Conservation (phyloP, 1,139 yeast species). For the Pichiaceae sp. region DNA sequence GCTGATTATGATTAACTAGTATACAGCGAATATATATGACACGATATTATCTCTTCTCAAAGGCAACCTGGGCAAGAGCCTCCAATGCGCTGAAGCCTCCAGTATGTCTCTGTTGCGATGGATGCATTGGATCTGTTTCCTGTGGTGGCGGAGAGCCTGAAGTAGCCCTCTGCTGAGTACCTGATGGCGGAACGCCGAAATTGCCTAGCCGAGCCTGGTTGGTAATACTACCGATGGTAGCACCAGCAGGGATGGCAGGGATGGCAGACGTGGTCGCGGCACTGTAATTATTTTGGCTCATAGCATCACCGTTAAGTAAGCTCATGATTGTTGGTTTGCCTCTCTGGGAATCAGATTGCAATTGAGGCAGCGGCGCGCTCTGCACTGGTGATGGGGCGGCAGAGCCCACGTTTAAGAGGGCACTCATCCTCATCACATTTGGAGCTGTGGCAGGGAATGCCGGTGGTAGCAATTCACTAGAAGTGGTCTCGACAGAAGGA, state of each 20-base stretch:
- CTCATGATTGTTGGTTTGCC: slow-evolving; percentile 22
- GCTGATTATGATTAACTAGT: neutral
- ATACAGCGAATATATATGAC: neutral
- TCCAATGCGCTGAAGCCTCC: slow-evolving; percentile 22
- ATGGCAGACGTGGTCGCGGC: slow-evolving; percentile 1
- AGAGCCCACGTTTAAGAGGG: neutral
- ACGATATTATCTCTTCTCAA: slow-evolving; percentile 22
- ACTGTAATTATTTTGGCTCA: neutral
- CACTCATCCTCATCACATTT: neutral
- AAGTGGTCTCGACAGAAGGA: neutral
- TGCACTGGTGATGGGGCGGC: neutral
- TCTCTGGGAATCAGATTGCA: slow-evolving; percentile 5
- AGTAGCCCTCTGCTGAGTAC: no score
- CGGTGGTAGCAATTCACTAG: neutral
- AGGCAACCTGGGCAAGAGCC: slow-evolving; percentile 25
- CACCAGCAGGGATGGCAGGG: slow-evolving; percentile 5
- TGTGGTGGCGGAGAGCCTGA: neutral
- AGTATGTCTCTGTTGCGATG: slow-evolving; percentile 4
- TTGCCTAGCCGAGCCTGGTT: neutral
- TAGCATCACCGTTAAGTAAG: slow-evolving; percentile 20
- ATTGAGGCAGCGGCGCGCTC: neutral
- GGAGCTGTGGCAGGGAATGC: neutral
- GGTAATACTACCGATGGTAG: neutral
- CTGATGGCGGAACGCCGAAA: no score
- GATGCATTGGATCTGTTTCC: neutral